Evolutionary conservation across 805 yeast genomes (phyloP).

Genomic region (Starmerella cellae): DNA sequence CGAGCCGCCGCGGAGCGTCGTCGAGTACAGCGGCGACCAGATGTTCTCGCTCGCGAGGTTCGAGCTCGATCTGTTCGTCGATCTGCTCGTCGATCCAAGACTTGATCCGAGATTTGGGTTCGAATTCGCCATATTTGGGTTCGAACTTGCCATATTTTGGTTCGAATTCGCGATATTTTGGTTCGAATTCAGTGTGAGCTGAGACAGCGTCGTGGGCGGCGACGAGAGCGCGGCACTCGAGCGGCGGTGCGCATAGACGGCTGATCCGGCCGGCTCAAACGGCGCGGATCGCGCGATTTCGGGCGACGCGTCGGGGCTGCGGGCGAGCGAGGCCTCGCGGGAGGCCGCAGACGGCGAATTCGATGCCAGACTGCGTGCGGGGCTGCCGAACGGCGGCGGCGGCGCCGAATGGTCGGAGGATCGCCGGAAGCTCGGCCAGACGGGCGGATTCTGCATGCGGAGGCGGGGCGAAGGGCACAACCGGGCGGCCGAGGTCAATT

Average conservation of each 20-base stretch:
- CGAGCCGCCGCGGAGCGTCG: slow-evolving; percentile 6
- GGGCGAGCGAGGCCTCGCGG: background rate
- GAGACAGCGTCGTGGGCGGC: slow-evolving; percentile 1
- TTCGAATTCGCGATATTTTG: background rate
- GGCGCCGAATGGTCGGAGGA: background rate
- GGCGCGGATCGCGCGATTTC: background rate
- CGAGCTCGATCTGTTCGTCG: background rate
- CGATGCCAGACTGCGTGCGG: background rate
- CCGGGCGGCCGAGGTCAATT: no score
- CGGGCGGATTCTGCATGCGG: slow-evolving; percentile 1
- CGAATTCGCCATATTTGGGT: background rate
- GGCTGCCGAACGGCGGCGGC: background rate
- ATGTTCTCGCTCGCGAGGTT: background rate
- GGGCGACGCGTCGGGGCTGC: background rate
- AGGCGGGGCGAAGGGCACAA: no score
- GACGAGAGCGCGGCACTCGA: background rate
- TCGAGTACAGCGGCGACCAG: slow-evolving; percentile 4
- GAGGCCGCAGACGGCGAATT: background rate
- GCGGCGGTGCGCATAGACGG: background rate
- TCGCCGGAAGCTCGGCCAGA: slow-evolving; percentile 1
- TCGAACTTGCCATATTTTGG: background rate
- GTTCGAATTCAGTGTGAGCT: background rate
- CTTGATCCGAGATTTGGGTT: no score
- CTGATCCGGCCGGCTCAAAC: background rate
- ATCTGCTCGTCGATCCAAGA: background rate